A percentile compares a stretch with the other conserved stretches of the same genome.
phyloP scores from a whole-genome alignment of 2,329 filamentous ascomycete species.

The Albophoma yamanashiensis region DNA sequence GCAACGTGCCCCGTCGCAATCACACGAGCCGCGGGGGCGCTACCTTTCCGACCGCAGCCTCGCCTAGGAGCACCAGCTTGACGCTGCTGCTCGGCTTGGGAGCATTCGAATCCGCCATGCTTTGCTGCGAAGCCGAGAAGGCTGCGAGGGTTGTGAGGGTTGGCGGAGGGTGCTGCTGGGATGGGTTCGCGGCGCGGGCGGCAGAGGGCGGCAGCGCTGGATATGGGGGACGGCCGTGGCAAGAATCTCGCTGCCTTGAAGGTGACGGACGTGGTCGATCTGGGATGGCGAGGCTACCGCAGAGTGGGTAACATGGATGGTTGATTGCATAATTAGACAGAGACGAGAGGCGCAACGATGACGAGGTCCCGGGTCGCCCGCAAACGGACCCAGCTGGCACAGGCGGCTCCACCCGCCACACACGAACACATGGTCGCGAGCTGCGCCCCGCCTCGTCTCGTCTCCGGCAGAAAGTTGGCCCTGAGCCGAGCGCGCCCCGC shows the following conservation, averaged over 20 bases:
- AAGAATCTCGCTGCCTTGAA: background rate
- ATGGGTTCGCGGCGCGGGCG: background rate
- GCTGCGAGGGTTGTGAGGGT: background rate
- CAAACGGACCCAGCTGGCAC: background rate
- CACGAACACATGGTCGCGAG: too few relatives aligned
- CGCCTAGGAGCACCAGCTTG: conserved; percentile 94
- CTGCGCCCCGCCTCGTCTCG: background rate
- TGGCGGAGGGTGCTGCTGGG: background rate
- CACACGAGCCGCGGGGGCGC: too few relatives aligned
- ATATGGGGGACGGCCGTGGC: background rate
- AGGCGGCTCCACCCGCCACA: background rate
- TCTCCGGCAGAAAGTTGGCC: conserved; percentile 9
- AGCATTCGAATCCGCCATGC: conserved; percentile 39
- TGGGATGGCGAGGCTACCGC: conserved; percentile 1
- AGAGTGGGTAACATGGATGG: conserved; percentile 1
- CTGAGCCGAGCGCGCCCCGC: conserved; percentile 5
- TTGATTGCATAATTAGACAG: conserved; percentile 1
- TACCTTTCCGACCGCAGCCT: conserved; percentile 98
- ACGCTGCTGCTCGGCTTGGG: conserved; percentile 99
- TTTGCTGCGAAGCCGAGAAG: background rate
- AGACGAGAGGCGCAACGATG: conserved; percentile 14
- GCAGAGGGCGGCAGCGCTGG: background rate
- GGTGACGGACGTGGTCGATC: background rate
- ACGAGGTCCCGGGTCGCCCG: conserved; percentile 9
- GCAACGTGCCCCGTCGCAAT: background rate